Base-by-base conservation (phyloP, 1,139 yeast species). In the Eremothecium sinecaudum region DNA sequence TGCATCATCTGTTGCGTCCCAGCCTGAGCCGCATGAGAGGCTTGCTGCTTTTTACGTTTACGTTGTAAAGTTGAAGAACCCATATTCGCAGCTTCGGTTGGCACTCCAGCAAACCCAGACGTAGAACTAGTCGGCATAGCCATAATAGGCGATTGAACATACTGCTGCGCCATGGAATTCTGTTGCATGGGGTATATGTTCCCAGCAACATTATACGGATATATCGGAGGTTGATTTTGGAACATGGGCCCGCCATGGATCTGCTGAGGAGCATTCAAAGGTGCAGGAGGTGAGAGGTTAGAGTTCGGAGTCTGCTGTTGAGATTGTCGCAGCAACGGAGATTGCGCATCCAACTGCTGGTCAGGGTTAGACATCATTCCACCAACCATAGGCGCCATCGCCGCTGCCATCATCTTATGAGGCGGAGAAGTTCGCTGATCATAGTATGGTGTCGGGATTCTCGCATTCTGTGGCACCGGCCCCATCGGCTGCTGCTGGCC, bases 21-120 rank as follows among this genome's bases (percentile, higher is more conserved):
- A n/a, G n/a, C n/a, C 9, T 44, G 44, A 18, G 39, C 43, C 31
- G 44, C 55, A 22, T 42, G 54, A 33, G 49, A 57, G 13, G 50
- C 58, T 18, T 39, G 55, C n/a, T 19, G 14, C 20, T 18, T 27
- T 18, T 27, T 27, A 9, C 30, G 30, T 17, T 14, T 15, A 29
- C 41, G 43, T 41, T 28, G 40, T 37, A 44, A 17, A 31, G 38
- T 30, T 34, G 44, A 28, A 44, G 43, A 19, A 39, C 41, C 22
- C 49, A 38, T 18, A 37, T 43, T 26, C 35, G 43, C 13, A 34
- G 37, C 19, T 33, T 37, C 37, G 44, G 53, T 22, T 35, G 43
- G 12, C 43, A 48, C 24, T 45, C 53, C 22, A 43, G 51, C 26
- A 41, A 48, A 17, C 47, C 48, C 36, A 34, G 53, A 13, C 15